phyloP scores from a whole-genome alignment of 306 rosid genomes.

The Gleditsia sinensis region DNA sequence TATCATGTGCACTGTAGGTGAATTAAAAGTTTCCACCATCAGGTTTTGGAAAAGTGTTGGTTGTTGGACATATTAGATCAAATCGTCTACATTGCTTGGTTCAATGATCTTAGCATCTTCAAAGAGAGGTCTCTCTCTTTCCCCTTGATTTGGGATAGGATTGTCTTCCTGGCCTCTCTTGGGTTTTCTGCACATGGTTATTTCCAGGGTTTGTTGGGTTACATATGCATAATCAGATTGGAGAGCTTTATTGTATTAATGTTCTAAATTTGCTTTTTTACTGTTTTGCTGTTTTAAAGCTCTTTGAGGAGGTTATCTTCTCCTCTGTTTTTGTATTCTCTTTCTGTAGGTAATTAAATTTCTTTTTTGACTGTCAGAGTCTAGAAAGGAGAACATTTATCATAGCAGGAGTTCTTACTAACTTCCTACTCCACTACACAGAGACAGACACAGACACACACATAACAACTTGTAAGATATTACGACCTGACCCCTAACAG shows the following conservation, averaged over 20 bases:
- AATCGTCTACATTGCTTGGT: conserved; percentile 2
- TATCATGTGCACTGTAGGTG: neutral
- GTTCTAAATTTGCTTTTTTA: neutral
- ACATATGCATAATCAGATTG: neutral
- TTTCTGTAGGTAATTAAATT: neutral
- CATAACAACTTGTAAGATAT: neutral
- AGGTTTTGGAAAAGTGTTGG: neutral
- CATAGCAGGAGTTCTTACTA: neutral
- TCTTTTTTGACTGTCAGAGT: neutral
- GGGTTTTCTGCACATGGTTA: neutral
- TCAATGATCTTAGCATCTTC: neutral
- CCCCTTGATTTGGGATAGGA: conserved; percentile 10
- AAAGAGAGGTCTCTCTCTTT: neutral
- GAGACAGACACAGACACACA: too few relatives aligned
- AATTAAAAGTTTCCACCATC: neutral
- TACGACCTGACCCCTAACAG: neutral
- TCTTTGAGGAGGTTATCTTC: neutral
- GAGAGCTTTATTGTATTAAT: neutral
- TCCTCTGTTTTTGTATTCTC: neutral
- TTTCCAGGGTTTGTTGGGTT: neutral
- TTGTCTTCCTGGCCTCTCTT: conserved; percentile 11
- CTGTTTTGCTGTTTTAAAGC: neutral
- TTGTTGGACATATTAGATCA: neutral
- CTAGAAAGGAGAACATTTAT: neutral
- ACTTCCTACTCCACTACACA: neutral